Evolutionary conservation across 768 basidiomycete genomes (phyloP), one percentile per base, ranked within the genome.

Genomic region (Russula compacta): DNA sequence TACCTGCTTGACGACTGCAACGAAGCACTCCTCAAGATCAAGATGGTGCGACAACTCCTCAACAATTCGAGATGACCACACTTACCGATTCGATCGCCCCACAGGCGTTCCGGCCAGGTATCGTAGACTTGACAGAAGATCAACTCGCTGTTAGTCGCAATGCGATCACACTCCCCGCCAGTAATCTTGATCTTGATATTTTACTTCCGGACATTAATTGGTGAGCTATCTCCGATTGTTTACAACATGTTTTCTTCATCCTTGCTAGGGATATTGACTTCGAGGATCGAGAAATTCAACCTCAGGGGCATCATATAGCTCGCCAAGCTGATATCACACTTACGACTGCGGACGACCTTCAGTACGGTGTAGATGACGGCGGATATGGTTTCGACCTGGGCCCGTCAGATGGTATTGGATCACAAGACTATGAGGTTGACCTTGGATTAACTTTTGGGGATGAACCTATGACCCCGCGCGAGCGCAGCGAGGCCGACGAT

Each of bases 1-100:
- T 99, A 99, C 73, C 81, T 99, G 3, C 76, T 98, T 64, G 97
- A 99, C 69, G 97, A 99, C 71, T 98, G 95, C 70, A 97, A 97
- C 63, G 97, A 99, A 72, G 94, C 95, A 0, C 75, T 98, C 47
- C 77, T 95, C 42, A 93, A 94, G 73, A 95, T 98, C 51, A 95
- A 95, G 74, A 90, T 97, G 87, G 95, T 92, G 56, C 24, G 69
- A 63, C 11, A 44, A 4, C 53, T 38, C 32, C 21, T 54, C 17
- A 58, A 47, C 33, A 6, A 11, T n/a, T 12, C 43, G 33, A 54
- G 19, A 61, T 48, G 19, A 61, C 44, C 15, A 10, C 46, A 53
- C 62, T 39, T 58, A 33, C 24, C 57, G 24, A 29, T 29, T 29
- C 46, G 43, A 42, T 7, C 52, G n/a, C 33, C 43, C 14, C 52